These are phyloP conservation scores for Aspergillus ochraceus DNA, from an alignment of 2,329 filamentous ascomycete genomes.

Conservation along the genomic window DNA sequence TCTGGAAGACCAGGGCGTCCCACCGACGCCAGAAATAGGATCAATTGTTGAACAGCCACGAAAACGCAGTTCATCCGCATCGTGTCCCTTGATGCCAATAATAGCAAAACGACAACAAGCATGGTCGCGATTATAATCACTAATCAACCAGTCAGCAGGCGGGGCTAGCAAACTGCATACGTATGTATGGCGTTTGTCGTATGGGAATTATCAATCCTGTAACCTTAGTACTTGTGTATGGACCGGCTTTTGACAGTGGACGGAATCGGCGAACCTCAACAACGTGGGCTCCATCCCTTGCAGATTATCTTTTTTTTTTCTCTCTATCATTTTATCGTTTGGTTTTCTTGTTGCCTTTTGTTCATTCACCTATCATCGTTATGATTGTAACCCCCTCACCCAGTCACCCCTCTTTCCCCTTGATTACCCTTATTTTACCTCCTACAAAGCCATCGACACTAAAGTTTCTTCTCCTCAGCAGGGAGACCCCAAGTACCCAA, in stretches of 20 bases:
- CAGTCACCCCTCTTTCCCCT: background rate
- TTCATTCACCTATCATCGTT: background rate
- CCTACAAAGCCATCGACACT: slow-evolving; percentile 2
- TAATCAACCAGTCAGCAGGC: background rate
- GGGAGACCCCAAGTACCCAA: background rate
- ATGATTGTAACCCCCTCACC: background rate
- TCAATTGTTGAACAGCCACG: background rate
- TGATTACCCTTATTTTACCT: background rate
- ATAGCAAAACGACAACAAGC: background rate
- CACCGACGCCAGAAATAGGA: background rate
- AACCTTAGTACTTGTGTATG: background rate
- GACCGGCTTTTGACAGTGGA: background rate
- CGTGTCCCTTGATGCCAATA: background rate
- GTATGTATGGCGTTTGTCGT: background rate
- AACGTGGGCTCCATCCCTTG: slow-evolving; percentile 10
- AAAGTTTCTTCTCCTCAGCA: background rate
- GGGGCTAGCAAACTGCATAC: background rate
- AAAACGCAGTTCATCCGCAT: background rate
- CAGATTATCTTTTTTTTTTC: background rate
- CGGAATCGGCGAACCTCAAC: slow-evolving; percentile 3
- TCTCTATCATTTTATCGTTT: background rate
- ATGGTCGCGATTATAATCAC: background rate
- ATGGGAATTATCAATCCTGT: background rate
- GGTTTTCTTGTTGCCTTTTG: background rate
- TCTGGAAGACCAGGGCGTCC: background rate